phyloP scores from a whole-genome alignment of 2,329 filamentous ascomycete species.

The Alternaria atra region DNA sequence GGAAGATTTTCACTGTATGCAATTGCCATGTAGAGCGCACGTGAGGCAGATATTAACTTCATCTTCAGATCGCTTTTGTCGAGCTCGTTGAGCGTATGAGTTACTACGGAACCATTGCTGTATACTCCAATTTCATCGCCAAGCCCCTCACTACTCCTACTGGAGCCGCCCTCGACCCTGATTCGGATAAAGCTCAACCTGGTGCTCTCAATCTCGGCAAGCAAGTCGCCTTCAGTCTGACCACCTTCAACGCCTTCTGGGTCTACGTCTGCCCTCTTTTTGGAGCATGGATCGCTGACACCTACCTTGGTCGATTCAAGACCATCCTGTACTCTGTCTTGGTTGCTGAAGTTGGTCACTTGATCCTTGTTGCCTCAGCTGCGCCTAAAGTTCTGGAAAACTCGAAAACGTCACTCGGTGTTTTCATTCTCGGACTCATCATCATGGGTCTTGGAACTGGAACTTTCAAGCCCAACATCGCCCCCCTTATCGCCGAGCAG shows the following conservation, averaged over 20 bases:
- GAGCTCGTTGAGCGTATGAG: conserved; percentile 52
- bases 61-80: conserved; percentile 47
- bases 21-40: background rate
- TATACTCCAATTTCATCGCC: conserved; percentile 53
- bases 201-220: conserved; percentile 66
- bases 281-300: conserved; percentile 67
- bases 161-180: conserved; percentile 41
- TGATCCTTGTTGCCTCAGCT: conserved; percentile 65
- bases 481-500: conserved; percentile 68
- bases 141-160: conserved; percentile 39
- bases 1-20: conserved; percentile 39
- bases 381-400: conserved; percentile 61
- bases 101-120: conserved; percentile 50
- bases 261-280: conserved; percentile 67
- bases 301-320: conserved; percentile 69
- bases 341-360: conserved; percentile 66
- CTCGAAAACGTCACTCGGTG: conserved; percentile 60
- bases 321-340: conserved; percentile 65
- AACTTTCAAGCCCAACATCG: conserved; percentile 74
- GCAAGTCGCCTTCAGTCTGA: conserved; percentile 61
- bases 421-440: conserved; percentile 66
- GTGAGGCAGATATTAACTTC: conserved; percentile 5
- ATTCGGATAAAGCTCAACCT: conserved; percentile 47
- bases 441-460: conserved; percentile 73
- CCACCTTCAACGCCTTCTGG: conserved; percentile 65